Evolutionary conservation across 2,329 filamentous ascomycete species (phyloP).

Genomic region (Diplodia corticola): DNA sequence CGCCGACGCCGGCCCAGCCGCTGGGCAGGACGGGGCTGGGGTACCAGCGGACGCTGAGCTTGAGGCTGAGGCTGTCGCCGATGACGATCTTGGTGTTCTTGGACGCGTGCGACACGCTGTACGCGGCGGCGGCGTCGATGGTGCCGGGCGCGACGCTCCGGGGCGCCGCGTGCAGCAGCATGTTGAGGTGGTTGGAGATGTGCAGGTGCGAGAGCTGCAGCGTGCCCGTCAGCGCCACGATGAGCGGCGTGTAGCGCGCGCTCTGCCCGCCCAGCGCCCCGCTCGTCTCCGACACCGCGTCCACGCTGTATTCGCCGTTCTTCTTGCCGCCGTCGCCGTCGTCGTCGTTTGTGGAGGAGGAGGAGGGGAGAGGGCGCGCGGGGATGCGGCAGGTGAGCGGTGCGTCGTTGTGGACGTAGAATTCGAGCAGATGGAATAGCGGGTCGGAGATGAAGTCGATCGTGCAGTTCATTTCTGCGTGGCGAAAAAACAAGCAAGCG

Average conservation of each 20-base stretch:
- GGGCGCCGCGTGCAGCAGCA: slow-evolving; percentile 73
- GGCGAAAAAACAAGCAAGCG: slow-evolving; percentile 25
- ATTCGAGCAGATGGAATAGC: slow-evolving; percentile 88
- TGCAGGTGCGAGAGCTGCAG: slow-evolving; percentile 88
- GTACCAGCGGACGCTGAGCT: slow-evolving; percentile 85
- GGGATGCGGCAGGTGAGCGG: slow-evolving; percentile 89
- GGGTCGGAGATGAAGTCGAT: slow-evolving; percentile 74
- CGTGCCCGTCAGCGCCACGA: slow-evolving; percentile 86
- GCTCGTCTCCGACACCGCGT: slow-evolving; percentile 40
- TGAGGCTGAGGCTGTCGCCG: slow-evolving; percentile 77
- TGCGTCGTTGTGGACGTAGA: slow-evolving; percentile 96
- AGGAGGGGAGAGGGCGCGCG: slow-evolving; percentile 63
- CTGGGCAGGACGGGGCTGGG: slow-evolving; percentile 68
- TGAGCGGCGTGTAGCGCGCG: slow-evolving; percentile 70
- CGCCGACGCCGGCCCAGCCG: slow-evolving; percentile 53
- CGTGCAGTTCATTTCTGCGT: slow-evolving; percentile 76
- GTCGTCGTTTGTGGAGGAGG: slow-evolving; percentile 18
- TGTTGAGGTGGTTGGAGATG: slow-evolving; percentile 84
- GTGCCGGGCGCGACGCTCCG: slow-evolving; percentile 61
- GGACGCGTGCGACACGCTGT: slow-evolving; percentile 69
- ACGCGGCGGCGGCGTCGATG: slow-evolving; percentile 83
- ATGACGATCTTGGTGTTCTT: slow-evolving; percentile 71
- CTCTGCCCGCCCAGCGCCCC: slow-evolving; percentile 38
- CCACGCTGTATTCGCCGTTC: slow-evolving; percentile 34
- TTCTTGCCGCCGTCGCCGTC: slow-evolving; percentile 21